phyloP scores from a whole-genome alignment of 2,329 filamentous ascomycete species.

The Decorospora gaudefroyi region DNA sequence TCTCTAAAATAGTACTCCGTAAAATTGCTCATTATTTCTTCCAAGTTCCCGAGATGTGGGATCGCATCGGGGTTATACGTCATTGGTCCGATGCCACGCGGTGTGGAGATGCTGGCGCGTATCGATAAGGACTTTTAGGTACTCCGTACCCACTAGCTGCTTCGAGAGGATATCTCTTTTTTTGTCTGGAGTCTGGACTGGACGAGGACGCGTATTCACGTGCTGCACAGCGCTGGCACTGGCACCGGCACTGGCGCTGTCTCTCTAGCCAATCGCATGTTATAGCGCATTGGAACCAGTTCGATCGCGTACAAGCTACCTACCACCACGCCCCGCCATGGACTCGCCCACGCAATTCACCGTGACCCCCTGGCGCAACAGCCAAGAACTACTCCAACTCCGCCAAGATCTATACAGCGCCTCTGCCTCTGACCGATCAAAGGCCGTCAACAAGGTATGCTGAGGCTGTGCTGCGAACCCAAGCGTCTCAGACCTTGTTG shows the following conservation, averaged over 20 bases:
- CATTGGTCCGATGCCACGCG: slow-evolving; percentile 1
- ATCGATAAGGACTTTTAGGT: slow-evolving; percentile 4
- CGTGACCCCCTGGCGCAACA: slow-evolving; percentile 62
- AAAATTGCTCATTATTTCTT: neutral
- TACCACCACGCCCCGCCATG: too few species aligned
- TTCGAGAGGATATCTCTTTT: too few species aligned
- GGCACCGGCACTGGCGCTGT: neutral
- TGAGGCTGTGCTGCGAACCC: slow-evolving; percentile 4
- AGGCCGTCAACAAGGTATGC: slow-evolving; percentile 49
- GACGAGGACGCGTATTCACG: slow-evolving; percentile 10
- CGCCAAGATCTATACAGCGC: slow-evolving; percentile 66
- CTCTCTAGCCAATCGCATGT: slow-evolving; percentile 17
- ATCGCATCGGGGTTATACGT: neutral
- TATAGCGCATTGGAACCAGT: neutral
- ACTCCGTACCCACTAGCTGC: too few species aligned
- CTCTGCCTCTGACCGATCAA: slow-evolving; percentile 35
- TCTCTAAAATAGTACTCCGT: neutral
- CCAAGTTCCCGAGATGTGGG: too few species aligned
- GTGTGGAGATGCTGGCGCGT: neutral
- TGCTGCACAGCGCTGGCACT: slow-evolving; percentile 8
- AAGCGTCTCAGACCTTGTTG: slow-evolving; percentile 2
- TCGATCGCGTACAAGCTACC: slow-evolving; percentile 1
- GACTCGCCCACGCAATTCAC: slow-evolving; percentile 17
- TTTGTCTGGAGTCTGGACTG: too few species aligned
- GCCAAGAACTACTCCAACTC: slow-evolving; percentile 67